Conservation (phyloP, 257 asterid species). For the Jacaranda mimosifolia region DNA sequence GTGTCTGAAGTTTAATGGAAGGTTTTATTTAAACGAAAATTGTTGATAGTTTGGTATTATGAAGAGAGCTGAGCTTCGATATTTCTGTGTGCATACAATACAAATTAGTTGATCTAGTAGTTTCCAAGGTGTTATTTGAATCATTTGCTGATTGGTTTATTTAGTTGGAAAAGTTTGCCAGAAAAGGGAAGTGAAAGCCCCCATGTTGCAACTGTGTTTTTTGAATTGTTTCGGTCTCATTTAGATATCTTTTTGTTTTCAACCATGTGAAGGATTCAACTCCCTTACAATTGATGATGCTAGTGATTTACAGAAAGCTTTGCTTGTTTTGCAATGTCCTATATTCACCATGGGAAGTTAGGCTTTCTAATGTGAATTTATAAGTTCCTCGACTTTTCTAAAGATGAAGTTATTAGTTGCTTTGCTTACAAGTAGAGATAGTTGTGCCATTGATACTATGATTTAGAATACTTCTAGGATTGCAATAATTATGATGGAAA, state of each 20-base stretch:
- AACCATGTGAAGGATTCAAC: neutral
- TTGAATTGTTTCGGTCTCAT: slow-evolving; percentile 13
- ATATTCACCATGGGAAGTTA: neutral
- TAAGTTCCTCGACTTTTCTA: neutral
- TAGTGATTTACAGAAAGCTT: neutral
- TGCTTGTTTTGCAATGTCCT: neutral
- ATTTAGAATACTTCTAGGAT: neutral
- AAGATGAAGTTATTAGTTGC: neutral
- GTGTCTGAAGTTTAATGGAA: slow-evolving; percentile 14
- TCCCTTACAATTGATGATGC: slow-evolving; percentile 11
- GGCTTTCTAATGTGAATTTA: slow-evolving; percentile 17
- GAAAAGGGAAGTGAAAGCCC: neutral
- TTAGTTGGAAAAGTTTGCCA: neutral
- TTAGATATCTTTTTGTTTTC: slow-evolving; percentile 4
- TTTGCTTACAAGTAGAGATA: slow-evolving; percentile 16
- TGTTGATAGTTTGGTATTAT: slow-evolving; percentile 1
- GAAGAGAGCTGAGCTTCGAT: slow-evolving; percentile 22
- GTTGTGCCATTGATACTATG: neutral
- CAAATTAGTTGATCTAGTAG: slow-evolving; percentile 9
- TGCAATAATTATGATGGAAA: neutral
- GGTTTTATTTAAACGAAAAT: neutral
- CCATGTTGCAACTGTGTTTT: slow-evolving; percentile 6
- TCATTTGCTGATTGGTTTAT: neutral
- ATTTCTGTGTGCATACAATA: neutral
- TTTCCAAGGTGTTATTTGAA: neutral